A percentile compares a stretch with the other conserved stretches of the same genome.
phyloP scores from a whole-genome alignment of 805 yeast genomes.

The Nakazawaea sp. region DNA sequence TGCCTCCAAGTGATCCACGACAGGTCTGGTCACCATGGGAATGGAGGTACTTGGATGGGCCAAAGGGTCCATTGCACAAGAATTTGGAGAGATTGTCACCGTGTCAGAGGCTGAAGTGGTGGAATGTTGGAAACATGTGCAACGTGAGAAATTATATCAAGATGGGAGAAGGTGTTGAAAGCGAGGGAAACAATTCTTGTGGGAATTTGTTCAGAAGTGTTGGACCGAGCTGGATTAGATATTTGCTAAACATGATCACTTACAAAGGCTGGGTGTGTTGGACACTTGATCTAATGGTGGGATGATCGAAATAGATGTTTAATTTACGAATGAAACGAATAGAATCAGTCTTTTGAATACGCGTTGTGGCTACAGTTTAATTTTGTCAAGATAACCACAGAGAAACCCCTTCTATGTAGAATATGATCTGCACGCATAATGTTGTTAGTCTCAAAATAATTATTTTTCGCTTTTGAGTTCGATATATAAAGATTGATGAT shows the following conservation, averaged over 20 bases:
- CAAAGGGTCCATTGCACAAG: constrained; percentile 82
- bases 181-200: constrained; percentile 75
- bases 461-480: no score
- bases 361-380: no score
- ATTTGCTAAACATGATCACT: constrained; percentile 26
- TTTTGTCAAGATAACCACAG: no score
- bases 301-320: constrained; percentile 16
- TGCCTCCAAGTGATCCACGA: constrained; percentile 62
- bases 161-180: constrained; percentile 84
- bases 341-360: no score
- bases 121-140: constrained; percentile 84
- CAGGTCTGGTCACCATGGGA: constrained; percentile 87
- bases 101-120: constrained; percentile 87
- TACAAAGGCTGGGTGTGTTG: constrained; percentile 42
- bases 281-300: constrained; percentile 31
- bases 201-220: constrained; percentile 49
- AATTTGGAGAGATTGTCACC: constrained; percentile 62
- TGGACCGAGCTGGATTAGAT: constrained; percentile 36
- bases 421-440: no score
- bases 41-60: constrained; percentile 89
- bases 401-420: no score
- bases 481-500: no score
- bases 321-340: no score
- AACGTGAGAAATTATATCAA: constrained; percentile 66
- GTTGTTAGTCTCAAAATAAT: no score